Evolutionary conservation across 495 filamentous ascomycete species (phyloP), one percentile per base, ranked within the genome.

Genomic region (Xylaria castorea): DNA sequence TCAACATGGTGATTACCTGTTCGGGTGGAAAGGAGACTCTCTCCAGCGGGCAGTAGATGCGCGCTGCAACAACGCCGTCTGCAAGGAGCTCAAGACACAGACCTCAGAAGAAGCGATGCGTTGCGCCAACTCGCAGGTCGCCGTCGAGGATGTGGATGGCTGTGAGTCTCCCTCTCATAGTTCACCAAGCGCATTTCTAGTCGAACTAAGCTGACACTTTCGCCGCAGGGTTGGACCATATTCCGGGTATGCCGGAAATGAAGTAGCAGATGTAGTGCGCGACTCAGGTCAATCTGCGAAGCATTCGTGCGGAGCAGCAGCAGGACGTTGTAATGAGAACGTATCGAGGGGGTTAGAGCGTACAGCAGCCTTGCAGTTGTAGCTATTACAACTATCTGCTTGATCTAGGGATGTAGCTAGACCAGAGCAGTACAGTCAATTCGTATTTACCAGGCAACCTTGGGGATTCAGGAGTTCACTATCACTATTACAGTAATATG

Each of bases 1-100:
- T 2, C 80, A 81, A 40, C 81, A 83, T 60, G 81, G 81, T 38
- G 81, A 83, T 64, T 83, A 79, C 66, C 32, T 79, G 18, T 79
- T 79, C 71, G 78, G 78, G 25, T 79, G 78, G 78, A 71, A 79
- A 50, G 81, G 70, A 32, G 78, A 83, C 68, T 63, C 79, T 5
- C 79, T 83, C 11, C 81, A 83, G 62, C 77, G 77, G 25, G 80
- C 81, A 25, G 72, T 83, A 55, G 73, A 83, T 65, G 80, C 79
- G 32, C 68, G 75, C 27, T 83, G 81, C 68, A 80, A 78, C 70
- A 74, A 76, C 12, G 80, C 71, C 42, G 74, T 78, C 2, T 83
- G 81, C 71, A 74, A 73, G 20, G 76, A 78, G 60, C 78, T 83
- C 48, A 78, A 70, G 68, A 65, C 71, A 11, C 81, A 83, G 71